These are phyloP conservation scores for Pneumocystis sp. DNA, from an alignment of 1,139 yeast genomes.

Conservation along the genomic window DNA sequence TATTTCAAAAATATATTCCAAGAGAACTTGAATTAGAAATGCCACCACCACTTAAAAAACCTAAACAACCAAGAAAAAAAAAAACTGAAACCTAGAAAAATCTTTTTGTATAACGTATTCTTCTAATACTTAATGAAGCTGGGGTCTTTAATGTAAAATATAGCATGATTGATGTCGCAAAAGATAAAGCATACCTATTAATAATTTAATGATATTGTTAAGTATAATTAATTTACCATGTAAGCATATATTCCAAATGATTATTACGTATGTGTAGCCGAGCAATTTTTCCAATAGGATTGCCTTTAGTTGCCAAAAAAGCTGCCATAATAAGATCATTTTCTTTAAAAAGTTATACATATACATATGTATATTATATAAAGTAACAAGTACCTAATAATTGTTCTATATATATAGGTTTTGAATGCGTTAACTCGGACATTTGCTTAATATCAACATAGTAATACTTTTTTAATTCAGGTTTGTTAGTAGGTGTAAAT, in stretches of 20 bases:
- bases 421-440: slow-evolving; percentile 52
- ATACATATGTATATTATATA: neutral
- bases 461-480: slow-evolving; percentile 37
- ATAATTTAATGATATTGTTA: neutral
- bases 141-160: neutral
- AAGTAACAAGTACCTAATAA: slow-evolving; percentile 21
- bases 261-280: slow-evolving; percentile 70
- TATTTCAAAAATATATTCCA: slow-evolving; percentile 1
- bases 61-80: neutral
- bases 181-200: neutral
- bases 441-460: slow-evolving; percentile 69
- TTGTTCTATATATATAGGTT: slow-evolving; percentile 68
- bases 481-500: slow-evolving; percentile 69
- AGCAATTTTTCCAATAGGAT: slow-evolving; percentile 75
- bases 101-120: neutral
- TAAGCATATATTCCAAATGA: slow-evolving; percentile 78
- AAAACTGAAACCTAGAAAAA: neutral
- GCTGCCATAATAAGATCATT: slow-evolving; percentile 14
- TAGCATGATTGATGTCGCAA: slow-evolving; percentile 1
- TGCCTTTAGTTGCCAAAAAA: slow-evolving; percentile 49
- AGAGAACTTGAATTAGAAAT: neutral
- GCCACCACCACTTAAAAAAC: neutral
- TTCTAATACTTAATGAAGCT: neutral
- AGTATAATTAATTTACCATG: slow-evolving; percentile 55
- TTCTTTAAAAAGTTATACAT: slow-evolving; percentile 4